Evolutionary conservation across 305 asterid species (phyloP).

Genomic region (Fraxinus angustifolia): DNA sequence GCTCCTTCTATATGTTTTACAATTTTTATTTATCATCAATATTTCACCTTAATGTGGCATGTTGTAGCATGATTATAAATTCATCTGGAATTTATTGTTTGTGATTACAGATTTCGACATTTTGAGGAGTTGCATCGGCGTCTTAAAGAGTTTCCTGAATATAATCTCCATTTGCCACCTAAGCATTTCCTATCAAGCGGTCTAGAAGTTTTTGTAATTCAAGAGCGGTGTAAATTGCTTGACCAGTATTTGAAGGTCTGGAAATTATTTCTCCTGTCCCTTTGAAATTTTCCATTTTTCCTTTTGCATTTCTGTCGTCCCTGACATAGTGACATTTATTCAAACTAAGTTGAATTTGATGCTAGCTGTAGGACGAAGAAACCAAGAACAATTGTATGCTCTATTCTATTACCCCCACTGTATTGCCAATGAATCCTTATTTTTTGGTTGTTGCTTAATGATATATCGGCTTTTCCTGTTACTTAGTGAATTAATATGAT

Average conservation of each 20-base stretch:
- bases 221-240: constrained; percentile 86
- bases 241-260: constrained; percentile 86
- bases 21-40: not conserved
- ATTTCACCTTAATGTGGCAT: constrained; percentile 1
- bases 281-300: constrained; percentile 5
- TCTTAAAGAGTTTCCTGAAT: constrained; percentile 85
- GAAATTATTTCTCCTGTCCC: constrained; percentile 15
- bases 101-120: constrained; percentile 71
- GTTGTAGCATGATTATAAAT: not conserved
- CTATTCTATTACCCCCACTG: not conserved
- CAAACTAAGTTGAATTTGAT: not conserved
- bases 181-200: constrained; percentile 95
- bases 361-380: not conserved
- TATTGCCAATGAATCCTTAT: not conserved
- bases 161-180: constrained; percentile 96
- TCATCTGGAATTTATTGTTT: not conserved
- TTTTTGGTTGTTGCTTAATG: not conserved
- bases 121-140: constrained; percentile 98
- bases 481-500: not conserved
- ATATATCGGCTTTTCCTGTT: not conserved
- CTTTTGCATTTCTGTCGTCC: not conserved
- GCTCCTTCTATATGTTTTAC: not conserved
- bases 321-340: not conserved
- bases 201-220: constrained; percentile 71
- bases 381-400: not conserved